phyloP scores from a whole-genome alignment of 1,284 basidiomycete species.

The Wallemia mellicola region DNA sequence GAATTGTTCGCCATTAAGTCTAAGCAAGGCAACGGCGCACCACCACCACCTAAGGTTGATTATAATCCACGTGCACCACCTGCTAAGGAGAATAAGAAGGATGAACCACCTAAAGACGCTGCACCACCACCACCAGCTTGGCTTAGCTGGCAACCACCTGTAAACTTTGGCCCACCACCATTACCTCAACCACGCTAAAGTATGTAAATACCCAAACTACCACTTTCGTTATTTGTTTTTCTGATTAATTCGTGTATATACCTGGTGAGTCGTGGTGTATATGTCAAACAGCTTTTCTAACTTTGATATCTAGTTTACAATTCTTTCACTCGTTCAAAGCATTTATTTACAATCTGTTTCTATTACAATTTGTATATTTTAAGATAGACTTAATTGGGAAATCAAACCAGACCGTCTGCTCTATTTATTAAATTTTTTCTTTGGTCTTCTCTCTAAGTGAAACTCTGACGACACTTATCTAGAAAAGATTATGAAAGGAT shows the following conservation, averaged over 20 bases:
- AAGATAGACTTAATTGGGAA: no score
- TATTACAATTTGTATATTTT: background rate
- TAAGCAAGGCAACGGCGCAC: background rate
- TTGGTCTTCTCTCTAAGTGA: no score
- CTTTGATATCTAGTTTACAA: background rate
- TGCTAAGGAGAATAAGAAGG: background rate
- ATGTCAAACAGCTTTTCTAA: background rate
- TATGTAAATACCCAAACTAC: background rate
- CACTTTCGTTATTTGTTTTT: background rate
- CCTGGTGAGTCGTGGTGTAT: background rate
- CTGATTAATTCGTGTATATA: background rate
- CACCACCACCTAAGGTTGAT: background rate
- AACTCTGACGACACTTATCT: no score
- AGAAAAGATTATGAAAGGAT: background rate
- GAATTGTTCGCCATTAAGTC: slow-evolving; percentile 1
- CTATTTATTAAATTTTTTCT: no score
- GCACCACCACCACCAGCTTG: background rate
- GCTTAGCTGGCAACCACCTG: background rate
- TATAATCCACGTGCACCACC: slow-evolving; percentile 1
- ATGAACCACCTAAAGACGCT: background rate
- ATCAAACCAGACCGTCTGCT: no score
- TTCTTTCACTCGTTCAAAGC: background rate
- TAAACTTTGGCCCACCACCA: background rate
- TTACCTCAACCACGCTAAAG: background rate
- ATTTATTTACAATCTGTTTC: background rate